Base-by-base conservation (phyloP, 1,284 basidiomycete genomes). In the Trametes polyzona region DNA sequence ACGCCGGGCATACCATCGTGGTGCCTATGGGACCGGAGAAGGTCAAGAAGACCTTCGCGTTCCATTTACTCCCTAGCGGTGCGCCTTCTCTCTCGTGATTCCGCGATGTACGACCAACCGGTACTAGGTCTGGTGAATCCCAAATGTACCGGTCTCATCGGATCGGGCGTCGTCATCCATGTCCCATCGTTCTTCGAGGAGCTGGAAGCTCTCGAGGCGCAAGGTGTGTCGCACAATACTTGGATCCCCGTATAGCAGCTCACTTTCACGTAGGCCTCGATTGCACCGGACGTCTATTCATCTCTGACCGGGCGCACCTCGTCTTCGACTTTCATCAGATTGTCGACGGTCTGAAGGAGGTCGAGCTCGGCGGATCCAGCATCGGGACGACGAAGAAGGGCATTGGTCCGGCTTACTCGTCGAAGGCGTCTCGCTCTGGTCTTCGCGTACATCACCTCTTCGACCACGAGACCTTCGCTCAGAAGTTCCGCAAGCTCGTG, bases 271-370 rank as follows among this genome's bases (percentile, higher is more conserved):
- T 57, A 96, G 94, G 95, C 30, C 85, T 99, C 55, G 84, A 93
- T 69, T 97, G 94, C 76, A 84, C 87, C 11, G 83, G 85, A 61
- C 87, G 97, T 39, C 78, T 99, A 21, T 92, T 98, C 74, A 80
- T 99, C 65, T 98, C 96, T 21, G 95, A 98, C 76, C 90, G 96
- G 62, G 95, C 96, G 2, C 95, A 97, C 65, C 88, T 99, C 62
- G 96, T 99, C 43, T 95, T 98, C 69, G 96, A 98, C 74, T 99
- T 99, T 76, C 96, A 99, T 76, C 96, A 99, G 78, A 97, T 98
- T 68, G 97, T 99, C 37, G 97, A 99, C 70, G 97, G 97, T 16
- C 78, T 99, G 68, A 99, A 99, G 75, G 96, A 99, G 75, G 93
- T 96, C 44, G 96, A 99, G 75, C 85, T 98, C 14, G 97, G 97